These are phyloP conservation scores for Cryptococcus sp. DNA, from an alignment of 1,284 basidiomycete genomes.

Conservation along the genomic window DNA sequence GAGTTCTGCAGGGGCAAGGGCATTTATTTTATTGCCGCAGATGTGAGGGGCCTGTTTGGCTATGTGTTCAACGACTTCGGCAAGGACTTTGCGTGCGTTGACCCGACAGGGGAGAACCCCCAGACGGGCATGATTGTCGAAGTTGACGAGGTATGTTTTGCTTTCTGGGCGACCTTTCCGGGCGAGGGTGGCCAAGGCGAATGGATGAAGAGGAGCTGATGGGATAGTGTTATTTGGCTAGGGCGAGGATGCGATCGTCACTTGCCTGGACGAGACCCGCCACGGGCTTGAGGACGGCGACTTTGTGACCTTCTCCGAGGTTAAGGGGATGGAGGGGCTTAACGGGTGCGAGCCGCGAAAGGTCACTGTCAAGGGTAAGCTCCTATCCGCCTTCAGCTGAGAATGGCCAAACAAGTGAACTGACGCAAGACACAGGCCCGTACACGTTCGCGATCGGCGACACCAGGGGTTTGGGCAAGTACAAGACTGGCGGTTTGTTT, in stretches of 20 bases:
- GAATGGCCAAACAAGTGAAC: background rate
- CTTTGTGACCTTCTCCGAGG: constrained; percentile 95
- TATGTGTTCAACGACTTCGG: constrained; percentile 97
- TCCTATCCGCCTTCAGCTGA: constrained; percentile 13
- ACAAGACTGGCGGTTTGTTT: constrained; percentile 89
- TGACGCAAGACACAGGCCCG: constrained; percentile 56
- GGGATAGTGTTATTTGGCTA: too few species aligned
- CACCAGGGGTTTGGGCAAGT: constrained; percentile 71
- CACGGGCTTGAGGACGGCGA: constrained; percentile 98
- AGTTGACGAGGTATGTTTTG: constrained; percentile 64
- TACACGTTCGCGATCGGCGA: constrained; percentile 95
- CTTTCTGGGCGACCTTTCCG: background rate
- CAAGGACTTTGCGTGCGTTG: constrained; percentile 86
- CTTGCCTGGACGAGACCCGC: constrained; percentile 93
- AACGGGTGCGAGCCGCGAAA: constrained; percentile 90
- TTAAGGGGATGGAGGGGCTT: constrained; percentile 90
- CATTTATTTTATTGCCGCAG: constrained; percentile 87
- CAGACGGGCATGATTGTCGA: constrained; percentile 93
- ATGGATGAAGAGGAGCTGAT: constrained; percentile 12
- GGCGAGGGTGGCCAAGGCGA: too few species aligned
- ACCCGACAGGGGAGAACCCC: constrained; percentile 92
- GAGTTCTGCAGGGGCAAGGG: constrained; percentile 86
- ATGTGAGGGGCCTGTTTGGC: constrained; percentile 94
- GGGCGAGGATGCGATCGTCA: constrained; percentile 77
- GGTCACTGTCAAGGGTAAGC: constrained; percentile 75